These are phyloP conservation scores for Inga leiocalycina DNA, from an alignment of 306 rosid genomes.

Conservation along the genomic window DNA sequence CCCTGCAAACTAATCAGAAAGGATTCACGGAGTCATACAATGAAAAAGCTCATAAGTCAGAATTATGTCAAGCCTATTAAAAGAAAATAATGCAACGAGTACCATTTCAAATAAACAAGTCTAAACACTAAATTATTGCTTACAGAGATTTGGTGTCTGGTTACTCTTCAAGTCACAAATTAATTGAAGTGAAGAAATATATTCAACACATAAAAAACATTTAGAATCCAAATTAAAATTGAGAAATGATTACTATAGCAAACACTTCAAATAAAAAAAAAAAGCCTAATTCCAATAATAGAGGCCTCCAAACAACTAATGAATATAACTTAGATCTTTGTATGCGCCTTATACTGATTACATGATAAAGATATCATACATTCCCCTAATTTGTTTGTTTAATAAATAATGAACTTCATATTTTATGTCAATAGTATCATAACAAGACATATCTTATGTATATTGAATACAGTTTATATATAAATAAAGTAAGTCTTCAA, in stretches of 20 bases:
- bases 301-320: background rate
- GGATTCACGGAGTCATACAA: background rate
- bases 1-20: background rate
- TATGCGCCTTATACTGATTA: background rate
- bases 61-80: background rate
- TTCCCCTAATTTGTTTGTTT: background rate
- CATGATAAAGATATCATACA: background rate
- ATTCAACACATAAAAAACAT: background rate
- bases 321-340: background rate
- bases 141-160: background rate
- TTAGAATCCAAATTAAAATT: background rate
- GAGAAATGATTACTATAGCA: background rate
- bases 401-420: conserved; percentile 12
- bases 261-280: background rate
- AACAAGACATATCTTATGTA: background rate
- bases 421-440: conserved; percentile 1
- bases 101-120: background rate
- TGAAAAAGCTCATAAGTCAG: background rate
- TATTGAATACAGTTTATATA: background rate
- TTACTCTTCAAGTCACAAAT: background rate
- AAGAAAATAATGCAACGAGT: background rate
- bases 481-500: conserved; percentile 21
- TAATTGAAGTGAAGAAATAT: background rate
- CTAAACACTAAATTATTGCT: background rate
- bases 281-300: background rate